Evolutionary conservation across 176 grass and related monocot genomes (phyloP).

Genomic region (Avena atlantica): DNA sequence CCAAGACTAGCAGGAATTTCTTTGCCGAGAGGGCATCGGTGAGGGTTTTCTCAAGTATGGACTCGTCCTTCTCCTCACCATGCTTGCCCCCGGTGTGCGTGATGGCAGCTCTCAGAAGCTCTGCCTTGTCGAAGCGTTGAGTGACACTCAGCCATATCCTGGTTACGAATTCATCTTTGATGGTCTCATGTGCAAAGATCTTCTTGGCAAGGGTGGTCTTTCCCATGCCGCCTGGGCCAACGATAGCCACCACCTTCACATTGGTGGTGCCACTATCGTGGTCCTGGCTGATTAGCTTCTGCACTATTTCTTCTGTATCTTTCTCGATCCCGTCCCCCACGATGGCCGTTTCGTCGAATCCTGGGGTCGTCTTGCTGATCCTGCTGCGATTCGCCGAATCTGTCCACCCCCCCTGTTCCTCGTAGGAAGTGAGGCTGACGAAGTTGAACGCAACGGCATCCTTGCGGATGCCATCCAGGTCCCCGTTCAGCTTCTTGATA

Average conservation of each 20-base stretch:
- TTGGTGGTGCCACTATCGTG: neutral
- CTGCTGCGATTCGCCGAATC: neutral
- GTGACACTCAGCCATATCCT: slow-evolving; percentile 13
- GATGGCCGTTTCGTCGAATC: neutral
- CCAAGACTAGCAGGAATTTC: slow-evolving; percentile 8
- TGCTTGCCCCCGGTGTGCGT: neutral
- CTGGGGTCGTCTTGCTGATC: slow-evolving; percentile 6
- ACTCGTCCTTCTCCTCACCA: slow-evolving; percentile 7
- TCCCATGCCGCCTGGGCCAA: slow-evolving; percentile 5
- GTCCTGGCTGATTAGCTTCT: neutral
- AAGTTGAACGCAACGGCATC: neutral
- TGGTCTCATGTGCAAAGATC: neutral
- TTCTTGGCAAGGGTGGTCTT: slow-evolving; percentile 5
- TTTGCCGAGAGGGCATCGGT: neutral
- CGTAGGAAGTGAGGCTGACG: neutral
- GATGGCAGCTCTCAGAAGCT: slow-evolving; percentile 7
- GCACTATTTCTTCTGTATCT: neutral
- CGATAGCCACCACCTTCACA: slow-evolving; percentile 14
- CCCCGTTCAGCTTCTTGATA: neutral
- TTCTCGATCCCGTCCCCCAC: neutral
- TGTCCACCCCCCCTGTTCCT: neutral
- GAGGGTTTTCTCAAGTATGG: slow-evolving; percentile 7
- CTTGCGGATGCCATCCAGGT: neutral
- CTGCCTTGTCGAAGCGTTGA: neutral
- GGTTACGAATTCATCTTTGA: slow-evolving; percentile 7